Conservation (phyloP, 2,329 filamentous ascomycete genomes). For the Cladophialophora exuberans region DNA sequence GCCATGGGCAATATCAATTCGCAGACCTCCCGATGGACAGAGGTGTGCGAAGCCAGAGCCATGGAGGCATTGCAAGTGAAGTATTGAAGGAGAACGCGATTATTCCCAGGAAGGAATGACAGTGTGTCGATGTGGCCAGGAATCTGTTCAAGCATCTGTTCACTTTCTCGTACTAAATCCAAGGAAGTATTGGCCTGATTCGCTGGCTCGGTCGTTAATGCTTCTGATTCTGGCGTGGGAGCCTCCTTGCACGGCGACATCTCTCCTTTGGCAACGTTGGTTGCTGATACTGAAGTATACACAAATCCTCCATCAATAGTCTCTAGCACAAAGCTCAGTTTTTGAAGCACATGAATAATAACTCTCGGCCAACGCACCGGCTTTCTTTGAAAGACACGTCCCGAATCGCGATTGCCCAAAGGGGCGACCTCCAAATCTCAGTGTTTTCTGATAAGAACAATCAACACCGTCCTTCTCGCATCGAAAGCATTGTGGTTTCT, state of each 20-base stretch:
- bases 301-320: constrained; percentile 10
- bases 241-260: background rate
- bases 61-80: constrained; percentile 17
- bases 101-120: constrained; percentile 4
- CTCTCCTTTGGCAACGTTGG: background rate
- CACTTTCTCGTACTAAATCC: background rate
- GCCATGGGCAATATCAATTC: constrained; percentile 50
- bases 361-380: background rate
- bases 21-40: constrained; percentile 39
- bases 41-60: constrained; percentile 8
- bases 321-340: background rate
- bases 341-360: background rate
- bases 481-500: constrained; percentile 43
- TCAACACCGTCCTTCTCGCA: constrained; percentile 34
- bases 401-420: background rate
- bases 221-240: background rate
- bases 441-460: constrained; percentile 8
- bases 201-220: background rate
- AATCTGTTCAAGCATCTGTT: background rate
- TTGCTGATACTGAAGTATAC: background rate
- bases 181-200: background rate
- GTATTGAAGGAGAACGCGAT: constrained; percentile 8
- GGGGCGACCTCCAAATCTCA: constrained; percentile 9
- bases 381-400: constrained; percentile 4
- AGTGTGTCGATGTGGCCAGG: background rate